phyloP scores from a whole-genome alignment of 805 yeast genomes.

The Saccharomyces jurei region DNA sequence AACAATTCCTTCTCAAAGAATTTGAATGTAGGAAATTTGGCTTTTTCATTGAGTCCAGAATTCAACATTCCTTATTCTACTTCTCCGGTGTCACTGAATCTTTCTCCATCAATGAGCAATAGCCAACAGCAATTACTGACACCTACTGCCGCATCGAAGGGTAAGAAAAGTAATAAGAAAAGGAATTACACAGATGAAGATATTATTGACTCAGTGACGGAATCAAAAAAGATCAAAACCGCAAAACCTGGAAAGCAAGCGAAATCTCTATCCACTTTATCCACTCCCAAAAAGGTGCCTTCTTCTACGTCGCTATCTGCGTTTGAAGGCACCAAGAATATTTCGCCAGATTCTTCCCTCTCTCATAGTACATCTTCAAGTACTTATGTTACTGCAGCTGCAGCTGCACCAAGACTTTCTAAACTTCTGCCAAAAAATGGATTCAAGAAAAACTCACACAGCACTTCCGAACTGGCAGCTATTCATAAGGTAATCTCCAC shows the following conservation, averaged over 20 bases:
- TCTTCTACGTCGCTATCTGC: slow-evolving; percentile 2
- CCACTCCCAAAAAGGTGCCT: not conserved
- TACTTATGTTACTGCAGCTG: slow-evolving; percentile 58
- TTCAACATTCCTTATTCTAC: slow-evolving; percentile 56
- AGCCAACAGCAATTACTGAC: not conserved
- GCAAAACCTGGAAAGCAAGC: not conserved
- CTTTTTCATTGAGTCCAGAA: slow-evolving; percentile 23
- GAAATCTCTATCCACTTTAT: not conserved
- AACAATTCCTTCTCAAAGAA: slow-evolving; percentile 6
- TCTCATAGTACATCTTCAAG: not conserved
- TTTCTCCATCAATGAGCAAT: slow-evolving; percentile 13
- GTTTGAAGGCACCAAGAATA: not conserved
- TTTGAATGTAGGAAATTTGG: slow-evolving; percentile 7
- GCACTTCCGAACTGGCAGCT: slow-evolving; percentile 68
- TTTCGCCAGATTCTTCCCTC: not conserved
- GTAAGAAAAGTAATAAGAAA: slow-evolving; percentile 1
- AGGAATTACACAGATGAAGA: not conserved
- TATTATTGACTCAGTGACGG: not conserved
- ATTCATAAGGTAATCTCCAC: slow-evolving; percentile 36
- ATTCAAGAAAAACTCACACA: slow-evolving; percentile 34
- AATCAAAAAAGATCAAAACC: not conserved
- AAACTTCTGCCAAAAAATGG: slow-evolving; percentile 33
- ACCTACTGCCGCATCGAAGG: not conserved
- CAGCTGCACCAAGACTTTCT: slow-evolving; percentile 77
- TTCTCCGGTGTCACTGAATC: slow-evolving; percentile 71